Conservation (phyloP, 169 alveolate genomes). For the Miamiensis avidus region DNA sequence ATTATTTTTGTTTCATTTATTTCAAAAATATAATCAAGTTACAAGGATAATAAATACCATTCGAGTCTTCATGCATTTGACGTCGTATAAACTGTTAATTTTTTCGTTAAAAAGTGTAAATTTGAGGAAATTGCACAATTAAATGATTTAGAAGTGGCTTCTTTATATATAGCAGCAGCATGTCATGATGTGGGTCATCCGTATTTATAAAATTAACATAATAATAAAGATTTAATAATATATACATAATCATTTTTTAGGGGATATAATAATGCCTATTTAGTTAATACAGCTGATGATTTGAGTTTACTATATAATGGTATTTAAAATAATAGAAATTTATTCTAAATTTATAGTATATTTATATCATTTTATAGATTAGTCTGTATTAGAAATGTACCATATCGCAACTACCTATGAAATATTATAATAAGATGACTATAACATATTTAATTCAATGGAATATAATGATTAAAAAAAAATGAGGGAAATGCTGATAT, state of each 20-base stretch:
- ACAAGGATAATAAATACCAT: slow-evolving; percentile 34
- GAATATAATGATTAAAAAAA: slow-evolving; percentile 32
- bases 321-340: background rate
- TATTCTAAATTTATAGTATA: background rate
- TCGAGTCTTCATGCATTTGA: slow-evolving; percentile 41
- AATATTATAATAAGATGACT: slow-evolving; percentile 25
- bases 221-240: background rate
- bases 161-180: slow-evolving; percentile 45
- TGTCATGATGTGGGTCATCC: slow-evolving; percentile 67
- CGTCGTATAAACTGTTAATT: slow-evolving; percentile 34
- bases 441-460: slow-evolving; percentile 41
- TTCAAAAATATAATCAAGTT: slow-evolving; percentile 6
- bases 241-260: background rate
- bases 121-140: slow-evolving; percentile 35
- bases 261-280: slow-evolving; percentile 55
- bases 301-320: slow-evolving; percentile 64
- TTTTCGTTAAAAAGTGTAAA: slow-evolving; percentile 29
- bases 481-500: slow-evolving; percentile 54
- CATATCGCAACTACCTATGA: slow-evolving; percentile 53
- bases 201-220: background rate
- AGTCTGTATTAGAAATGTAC: slow-evolving; percentile 59
- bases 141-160: slow-evolving; percentile 17
- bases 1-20: slow-evolving; percentile 9
- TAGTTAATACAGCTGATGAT: slow-evolving; percentile 46
- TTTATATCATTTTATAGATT: slow-evolving; percentile 26